phyloP scores from a whole-genome alignment of 1,139 yeast species.

The Pichia sp. region DNA sequence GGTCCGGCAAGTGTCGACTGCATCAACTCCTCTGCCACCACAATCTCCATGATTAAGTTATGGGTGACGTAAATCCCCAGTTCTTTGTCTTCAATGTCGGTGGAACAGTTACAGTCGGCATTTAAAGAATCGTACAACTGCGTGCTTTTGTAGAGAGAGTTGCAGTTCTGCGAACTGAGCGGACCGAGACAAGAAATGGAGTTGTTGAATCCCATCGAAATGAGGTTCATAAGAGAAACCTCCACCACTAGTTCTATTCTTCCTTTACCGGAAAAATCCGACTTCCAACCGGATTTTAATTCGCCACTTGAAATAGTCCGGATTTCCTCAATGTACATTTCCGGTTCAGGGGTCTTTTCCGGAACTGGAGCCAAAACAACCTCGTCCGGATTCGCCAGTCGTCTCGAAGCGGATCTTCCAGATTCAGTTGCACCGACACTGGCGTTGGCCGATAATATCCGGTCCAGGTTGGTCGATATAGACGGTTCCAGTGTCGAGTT shows the following conservation, averaged over 20 bases:
- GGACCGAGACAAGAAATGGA: slow-evolving; percentile 28
- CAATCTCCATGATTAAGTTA: slow-evolving; percentile 70
- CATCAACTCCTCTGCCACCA: slow-evolving; percentile 84
- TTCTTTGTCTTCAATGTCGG: slow-evolving; percentile 77
- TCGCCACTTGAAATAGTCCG: slow-evolving; percentile 73
- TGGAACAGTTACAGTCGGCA: slow-evolving; percentile 52
- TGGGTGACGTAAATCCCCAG: slow-evolving; percentile 73
- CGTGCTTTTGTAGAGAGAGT: slow-evolving; percentile 19
- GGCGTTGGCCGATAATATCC: slow-evolving; percentile 6
- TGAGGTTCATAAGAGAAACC: slow-evolving; percentile 46
- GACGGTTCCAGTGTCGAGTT: background rate
- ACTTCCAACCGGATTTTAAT: slow-evolving; percentile 86
- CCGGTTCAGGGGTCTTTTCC: slow-evolving; percentile 21
- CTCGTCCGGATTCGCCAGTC: slow-evolving; percentile 11
- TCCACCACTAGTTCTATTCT: slow-evolving; percentile 69
- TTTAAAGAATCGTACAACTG: slow-evolving; percentile 16
- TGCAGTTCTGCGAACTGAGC: slow-evolving; percentile 24
- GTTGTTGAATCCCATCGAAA: slow-evolving; percentile 43
- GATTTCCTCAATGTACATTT: slow-evolving; percentile 60
- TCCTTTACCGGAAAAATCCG: slow-evolving; percentile 74
- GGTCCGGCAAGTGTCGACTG: slow-evolving; percentile 24
- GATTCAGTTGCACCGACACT: too few relatives aligned
- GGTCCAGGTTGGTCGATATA: slow-evolving; percentile 5
- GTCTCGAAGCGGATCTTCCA: too few relatives aligned
- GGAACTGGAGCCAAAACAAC: slow-evolving; percentile 7